Evolutionary conservation across 2,329 filamentous ascomycete genomes (phyloP).

Genomic region (Colletotrichum horii): DNA sequence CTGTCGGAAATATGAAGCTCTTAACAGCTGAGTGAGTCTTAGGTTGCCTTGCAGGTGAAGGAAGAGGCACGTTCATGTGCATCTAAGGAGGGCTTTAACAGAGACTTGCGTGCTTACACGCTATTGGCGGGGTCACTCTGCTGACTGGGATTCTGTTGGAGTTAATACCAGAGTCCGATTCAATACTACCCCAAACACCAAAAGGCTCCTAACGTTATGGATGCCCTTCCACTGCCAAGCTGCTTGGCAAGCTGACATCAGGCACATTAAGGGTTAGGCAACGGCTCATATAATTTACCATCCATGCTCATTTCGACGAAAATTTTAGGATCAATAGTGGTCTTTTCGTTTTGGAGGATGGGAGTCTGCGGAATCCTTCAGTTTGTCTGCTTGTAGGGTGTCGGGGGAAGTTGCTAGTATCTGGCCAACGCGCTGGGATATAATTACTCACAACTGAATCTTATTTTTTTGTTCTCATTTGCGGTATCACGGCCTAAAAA

Average conservation of each 20-base stretch:
- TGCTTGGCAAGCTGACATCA: not conserved
- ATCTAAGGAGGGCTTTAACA: not conserved
- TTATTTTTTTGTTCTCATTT: not conserved
- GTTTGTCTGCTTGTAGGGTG: not conserved
- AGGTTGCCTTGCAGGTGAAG: not conserved
- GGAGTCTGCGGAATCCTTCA: fast-evolving
- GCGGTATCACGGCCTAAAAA: not conserved
- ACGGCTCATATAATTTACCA: fast-evolving
- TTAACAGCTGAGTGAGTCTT: not conserved
- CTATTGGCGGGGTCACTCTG: not conserved
- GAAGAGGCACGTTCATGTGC: not conserved
- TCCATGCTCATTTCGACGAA: not conserved
- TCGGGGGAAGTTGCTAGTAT: fast-evolving
- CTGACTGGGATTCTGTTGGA: not conserved
- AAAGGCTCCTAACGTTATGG: not conserved
- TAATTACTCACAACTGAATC: not conserved
- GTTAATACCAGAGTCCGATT: not conserved
- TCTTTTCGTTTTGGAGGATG: not conserved
- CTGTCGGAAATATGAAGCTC: not conserved
- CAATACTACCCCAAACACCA: not conserved
- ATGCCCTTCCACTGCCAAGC: not conserved
- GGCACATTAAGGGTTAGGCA: not conserved
- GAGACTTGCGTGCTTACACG: not conserved
- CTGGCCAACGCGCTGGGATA: not conserved
- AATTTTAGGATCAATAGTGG: not conserved